Evolutionary conservation across 2,329 filamentous ascomycete species (phyloP).

Genomic region (Aspergillus sp.): DNA sequence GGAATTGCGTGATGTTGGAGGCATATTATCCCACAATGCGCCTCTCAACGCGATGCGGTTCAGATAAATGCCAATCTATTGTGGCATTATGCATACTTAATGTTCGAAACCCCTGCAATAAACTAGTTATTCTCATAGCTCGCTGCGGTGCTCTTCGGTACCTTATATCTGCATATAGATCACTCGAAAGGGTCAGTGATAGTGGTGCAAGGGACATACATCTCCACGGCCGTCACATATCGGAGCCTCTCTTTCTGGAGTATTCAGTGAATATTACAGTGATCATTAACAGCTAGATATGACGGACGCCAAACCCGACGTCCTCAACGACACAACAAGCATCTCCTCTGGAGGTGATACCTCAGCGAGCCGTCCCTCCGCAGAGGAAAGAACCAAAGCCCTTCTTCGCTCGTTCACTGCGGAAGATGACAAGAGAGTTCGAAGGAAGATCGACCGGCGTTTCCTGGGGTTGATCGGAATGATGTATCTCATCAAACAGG

Average conservation of each 20-base stretch:
- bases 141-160: no score
- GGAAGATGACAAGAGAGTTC: constrained; percentile 10
- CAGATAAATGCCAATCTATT: not conserved
- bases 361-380: not conserved
- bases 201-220: no score
- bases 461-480: constrained; percentile 11
- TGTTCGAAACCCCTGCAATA: not conserved
- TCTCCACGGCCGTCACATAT: no score
- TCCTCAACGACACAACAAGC: not conserved
- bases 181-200: no score
- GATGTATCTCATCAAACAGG: constrained; percentile 15
- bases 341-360: not conserved
- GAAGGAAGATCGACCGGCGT: constrained; percentile 10
- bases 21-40: not conserved
- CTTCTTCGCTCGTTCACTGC: constrained; percentile 11
- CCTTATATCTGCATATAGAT: no score
- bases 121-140: not conserved
- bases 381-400: constrained; percentile 8
- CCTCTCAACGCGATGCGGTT: not conserved
- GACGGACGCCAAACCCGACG: not conserved
- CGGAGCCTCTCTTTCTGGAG: no score
- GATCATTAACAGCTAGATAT: no score
- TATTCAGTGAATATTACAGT: no score
- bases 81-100: not conserved
- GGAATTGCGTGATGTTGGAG: not conserved